Evolutionary conservation across 306 rosid species (phyloP), one percentile per base, ranked within the genome.

Genomic region (Cicer pinnatifidum): DNA sequence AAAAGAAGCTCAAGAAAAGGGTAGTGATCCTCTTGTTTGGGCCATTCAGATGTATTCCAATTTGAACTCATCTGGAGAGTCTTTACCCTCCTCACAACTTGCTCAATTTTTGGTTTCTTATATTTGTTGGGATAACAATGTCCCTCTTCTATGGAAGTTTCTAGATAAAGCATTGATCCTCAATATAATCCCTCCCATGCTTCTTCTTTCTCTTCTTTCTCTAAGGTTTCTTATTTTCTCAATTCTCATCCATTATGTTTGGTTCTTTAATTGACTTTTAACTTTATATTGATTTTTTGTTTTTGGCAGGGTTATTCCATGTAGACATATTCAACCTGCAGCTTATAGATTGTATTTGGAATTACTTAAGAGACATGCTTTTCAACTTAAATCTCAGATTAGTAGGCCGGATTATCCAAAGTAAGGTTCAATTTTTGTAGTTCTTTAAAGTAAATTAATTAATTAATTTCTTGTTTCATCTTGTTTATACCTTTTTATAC

Each of bases 41-140:
- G 99, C 94, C 1, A 54, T 91, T 62, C 89, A 89, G 77, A 72
- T 91, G 75, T 85, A 91, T 50, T 88, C 99, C 7, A 85, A 68
- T 67, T 81, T 94, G 86, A 87, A 73, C 75, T 88, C 97, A 19
- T 85, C 83, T 12, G 97, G 97, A 47, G 93, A 89, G 63, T 56
- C 87, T 41, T 43, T 89, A 67, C 99, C 99, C 6, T 94, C 99
- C 2, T 74, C 78, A 13, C 88, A 94, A 77, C 90, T 91, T 1
- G 96, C 97, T 6, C 71, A 86, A 28, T 80, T 88, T 1, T 75
- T 94, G 65, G 97, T 94, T 9, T 88, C 96, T 11, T 75, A 89
- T 88, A 90, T 94, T 87, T 94, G 86, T 59, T 94, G 99, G 99
- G 96, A 91, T 0, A 91, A 94, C 75, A 91, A 94, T 82, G 96